These are phyloP conservation scores for Boletus semigastroideus DNA, from an alignment of 1,284 basidiomycete species.

Conservation along the genomic window DNA sequence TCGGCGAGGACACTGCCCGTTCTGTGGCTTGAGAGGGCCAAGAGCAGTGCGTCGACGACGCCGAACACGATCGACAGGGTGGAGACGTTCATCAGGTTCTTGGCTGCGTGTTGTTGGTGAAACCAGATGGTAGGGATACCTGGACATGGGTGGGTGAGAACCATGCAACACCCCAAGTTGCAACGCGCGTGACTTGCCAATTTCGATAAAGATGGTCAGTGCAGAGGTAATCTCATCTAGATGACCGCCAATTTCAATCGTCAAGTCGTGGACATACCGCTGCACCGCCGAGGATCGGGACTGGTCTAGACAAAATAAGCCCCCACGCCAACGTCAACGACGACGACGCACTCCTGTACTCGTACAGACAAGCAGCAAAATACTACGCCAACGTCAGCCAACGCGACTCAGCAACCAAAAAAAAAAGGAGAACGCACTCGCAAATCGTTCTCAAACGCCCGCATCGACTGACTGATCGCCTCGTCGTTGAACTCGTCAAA, in stretches of 20 bases:
- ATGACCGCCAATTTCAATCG: constrained; percentile 51
- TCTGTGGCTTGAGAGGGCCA: constrained; percentile 45
- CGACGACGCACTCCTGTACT: constrained; percentile 24
- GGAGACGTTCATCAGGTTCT: constrained; percentile 52
- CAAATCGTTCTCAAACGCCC: constrained; percentile 48
- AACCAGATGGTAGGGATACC: constrained; percentile 61
- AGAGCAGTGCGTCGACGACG: constrained; percentile 51
- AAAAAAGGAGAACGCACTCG: constrained; percentile 34
- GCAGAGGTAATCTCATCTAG: constrained; percentile 50
- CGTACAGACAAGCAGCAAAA: constrained; percentile 27
- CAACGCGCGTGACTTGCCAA: constrained; percentile 37
- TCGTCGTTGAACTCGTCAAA: constrained; percentile 59
- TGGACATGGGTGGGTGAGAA: constrained; percentile 22
- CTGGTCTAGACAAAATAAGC: constrained; percentile 30
- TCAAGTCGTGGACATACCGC: constrained; percentile 55
- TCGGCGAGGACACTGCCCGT: constrained; percentile 25
- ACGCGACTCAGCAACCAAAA: neutral
- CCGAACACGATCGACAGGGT: constrained; percentile 61
- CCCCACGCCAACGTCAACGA: constrained; percentile 14
- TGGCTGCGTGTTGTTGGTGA: constrained; percentile 54
- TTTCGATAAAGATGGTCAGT: constrained; percentile 51
- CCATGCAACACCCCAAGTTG: neutral
- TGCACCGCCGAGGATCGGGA: constrained; percentile 53
- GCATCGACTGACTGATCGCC: constrained; percentile 50
- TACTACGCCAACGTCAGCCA: too few species aligned